These are phyloP conservation scores for Parascedosporium putredinis DNA, from an alignment of 2,329 filamentous ascomycete species.

Conservation along the genomic window DNA sequence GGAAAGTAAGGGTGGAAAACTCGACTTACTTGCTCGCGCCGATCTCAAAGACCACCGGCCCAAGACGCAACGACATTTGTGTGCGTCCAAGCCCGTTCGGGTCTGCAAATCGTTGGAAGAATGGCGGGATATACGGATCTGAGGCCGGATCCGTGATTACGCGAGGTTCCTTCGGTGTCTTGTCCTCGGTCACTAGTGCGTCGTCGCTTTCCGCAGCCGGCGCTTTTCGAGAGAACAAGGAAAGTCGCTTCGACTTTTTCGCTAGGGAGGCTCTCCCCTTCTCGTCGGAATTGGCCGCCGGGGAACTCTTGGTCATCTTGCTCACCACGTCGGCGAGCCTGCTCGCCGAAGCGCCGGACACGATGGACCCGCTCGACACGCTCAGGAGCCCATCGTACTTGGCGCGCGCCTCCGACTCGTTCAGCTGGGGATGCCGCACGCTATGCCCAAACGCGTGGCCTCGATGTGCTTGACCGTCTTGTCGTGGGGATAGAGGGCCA, in stretches of 20 bases:
- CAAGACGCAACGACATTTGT: slow-evolving; percentile 28
- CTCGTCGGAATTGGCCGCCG: background rate
- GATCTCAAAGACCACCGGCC: slow-evolving; percentile 29
- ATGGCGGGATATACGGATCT: slow-evolving; percentile 19
- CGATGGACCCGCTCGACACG: too few species aligned
- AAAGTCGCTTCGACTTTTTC: background rate
- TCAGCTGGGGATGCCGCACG: slow-evolving; percentile 12
- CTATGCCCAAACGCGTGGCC: background rate
- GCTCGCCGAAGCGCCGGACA: slow-evolving; percentile 7
- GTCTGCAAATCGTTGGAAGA: slow-evolving; percentile 19
- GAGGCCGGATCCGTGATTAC: slow-evolving; percentile 14
- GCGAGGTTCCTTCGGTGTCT: slow-evolving; percentile 15
- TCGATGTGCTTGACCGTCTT: slow-evolving; percentile 7
- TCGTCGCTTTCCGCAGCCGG: slow-evolving; percentile 10
- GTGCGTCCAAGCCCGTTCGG: slow-evolving; percentile 27
- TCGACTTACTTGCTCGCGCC: slow-evolving; percentile 24
- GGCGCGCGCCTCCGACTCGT: slow-evolving; percentile 15
- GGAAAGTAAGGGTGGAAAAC: background rate
- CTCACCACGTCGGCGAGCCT: slow-evolving; percentile 10
- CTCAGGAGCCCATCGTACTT: slow-evolving; percentile 15
- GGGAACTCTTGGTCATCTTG: slow-evolving; percentile 1
- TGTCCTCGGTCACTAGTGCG: slow-evolving; percentile 9
- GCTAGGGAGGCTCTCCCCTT: background rate
- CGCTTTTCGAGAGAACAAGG: background rate
- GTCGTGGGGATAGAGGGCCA: slow-evolving; percentile 13